A percentile compares a stretch with the other conserved stretches of the same genome.
phyloP scores from a whole-genome alignment of 345 rosid species.

The Moricandia moricandioides region DNA sequence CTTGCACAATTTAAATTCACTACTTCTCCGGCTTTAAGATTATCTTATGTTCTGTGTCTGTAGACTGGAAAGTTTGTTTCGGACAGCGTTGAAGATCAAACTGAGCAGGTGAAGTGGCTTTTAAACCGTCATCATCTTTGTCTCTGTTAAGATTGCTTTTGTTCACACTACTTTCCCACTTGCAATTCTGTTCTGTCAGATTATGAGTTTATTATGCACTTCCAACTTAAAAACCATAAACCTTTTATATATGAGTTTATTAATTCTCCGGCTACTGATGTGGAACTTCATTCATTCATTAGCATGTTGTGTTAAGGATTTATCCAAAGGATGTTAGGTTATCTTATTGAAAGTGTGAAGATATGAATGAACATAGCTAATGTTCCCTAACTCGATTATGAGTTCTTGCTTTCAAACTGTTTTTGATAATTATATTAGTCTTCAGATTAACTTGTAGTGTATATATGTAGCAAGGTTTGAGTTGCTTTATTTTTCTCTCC shows the following conservation, averaged over 20 bases:
- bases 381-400: neutral
- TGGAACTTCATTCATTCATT: no score
- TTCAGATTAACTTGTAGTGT: neutral
- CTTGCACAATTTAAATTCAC: neutral
- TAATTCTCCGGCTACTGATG: no score
- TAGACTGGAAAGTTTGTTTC: constrained; percentile 81
- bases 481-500: neutral
- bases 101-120: constrained; percentile 66
- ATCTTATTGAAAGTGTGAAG: no score
- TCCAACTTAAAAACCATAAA: no score
- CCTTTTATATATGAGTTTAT: no score
- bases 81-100: constrained; percentile 69
- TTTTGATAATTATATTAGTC: neutral
- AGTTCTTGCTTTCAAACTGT: neutral
- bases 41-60: constrained; percentile 14
- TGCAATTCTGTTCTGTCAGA: neutral
- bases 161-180: constrained; percentile 1
- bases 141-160: constrained; percentile 12
- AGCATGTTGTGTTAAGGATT: no score
- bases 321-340: no score
- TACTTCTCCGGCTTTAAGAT: neutral
- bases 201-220: no score
- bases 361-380: no score
- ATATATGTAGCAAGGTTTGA: neutral
- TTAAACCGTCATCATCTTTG: neutral